Conservation (phyloP, 2,329 filamentous ascomycete species). For the Sporothrix mexicana region DNA sequence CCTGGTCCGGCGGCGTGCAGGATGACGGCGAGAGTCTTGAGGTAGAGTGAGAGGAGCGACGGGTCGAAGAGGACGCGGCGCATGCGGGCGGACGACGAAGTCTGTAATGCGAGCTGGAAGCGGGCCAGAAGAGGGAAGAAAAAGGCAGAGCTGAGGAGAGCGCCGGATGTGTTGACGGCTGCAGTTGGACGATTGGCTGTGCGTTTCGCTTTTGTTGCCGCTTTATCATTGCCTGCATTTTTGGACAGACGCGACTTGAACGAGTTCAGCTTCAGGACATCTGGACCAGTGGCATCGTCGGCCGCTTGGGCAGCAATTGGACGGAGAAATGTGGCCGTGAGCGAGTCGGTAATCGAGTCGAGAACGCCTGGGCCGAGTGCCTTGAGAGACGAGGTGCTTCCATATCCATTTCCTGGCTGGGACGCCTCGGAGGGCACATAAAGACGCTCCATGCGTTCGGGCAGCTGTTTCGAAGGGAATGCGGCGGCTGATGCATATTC, state of each 20-base stretch:
- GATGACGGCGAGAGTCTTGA: slow-evolving; percentile 85
- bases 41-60: slow-evolving; percentile 75
- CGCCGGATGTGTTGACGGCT: slow-evolving; percentile 78
- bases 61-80: slow-evolving; percentile 73
- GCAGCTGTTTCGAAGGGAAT: slow-evolving; percentile 84
- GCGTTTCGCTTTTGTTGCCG: slow-evolving; percentile 36
- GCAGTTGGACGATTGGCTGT: slow-evolving; percentile 58
- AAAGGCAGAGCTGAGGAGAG: slow-evolving; percentile 75
- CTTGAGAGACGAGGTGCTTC: slow-evolving; percentile 52
- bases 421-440: slow-evolving; percentile 57
- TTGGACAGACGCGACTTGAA: slow-evolving; percentile 80
- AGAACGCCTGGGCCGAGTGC: slow-evolving; percentile 65
- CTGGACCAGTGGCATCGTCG: slow-evolving; percentile 78
- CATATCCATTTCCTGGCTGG: slow-evolving; percentile 35
- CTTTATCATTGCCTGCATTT: slow-evolving; percentile 49
- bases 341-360: slow-evolving; percentile 67
- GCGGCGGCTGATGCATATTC: slow-evolving; percentile 56
- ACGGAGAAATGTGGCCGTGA: slow-evolving; percentile 76
- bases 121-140: slow-evolving; percentile 86
- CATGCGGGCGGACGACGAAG: slow-evolving; percentile 47
- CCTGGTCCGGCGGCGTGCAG: slow-evolving; percentile 83
- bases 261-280: slow-evolving; percentile 84
- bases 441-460: slow-evolving; percentile 72
- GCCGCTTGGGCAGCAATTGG: slow-evolving; percentile 83
- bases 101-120: slow-evolving; percentile 69